Evolutionary conservation across 768 basidiomycete genomes (phyloP).

Genomic region (Phlegmacium glaucopus): DNA sequence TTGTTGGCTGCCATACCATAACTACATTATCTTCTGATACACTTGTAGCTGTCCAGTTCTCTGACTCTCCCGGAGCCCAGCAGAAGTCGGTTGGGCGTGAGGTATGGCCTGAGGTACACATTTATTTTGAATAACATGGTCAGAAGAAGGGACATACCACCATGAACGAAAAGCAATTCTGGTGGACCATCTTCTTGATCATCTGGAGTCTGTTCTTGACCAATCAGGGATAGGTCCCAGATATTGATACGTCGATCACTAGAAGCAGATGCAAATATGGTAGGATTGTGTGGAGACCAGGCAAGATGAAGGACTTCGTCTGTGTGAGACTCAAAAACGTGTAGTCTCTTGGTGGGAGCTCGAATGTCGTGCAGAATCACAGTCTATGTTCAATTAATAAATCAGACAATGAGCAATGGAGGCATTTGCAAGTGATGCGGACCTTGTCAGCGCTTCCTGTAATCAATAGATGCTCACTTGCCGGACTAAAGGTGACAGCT

Average conservation of each 20-base stretch:
- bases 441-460: constrained; percentile 97
- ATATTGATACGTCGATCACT: constrained; percentile 91
- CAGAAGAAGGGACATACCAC: constrained; percentile 50
- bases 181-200: constrained; percentile 99
- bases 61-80: constrained; percentile 84
- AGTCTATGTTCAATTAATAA: constrained; percentile 50
- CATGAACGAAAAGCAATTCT: constrained; percentile 93
- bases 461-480: constrained; percentile 70
- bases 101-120: constrained; percentile 62
- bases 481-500: constrained; percentile 86
- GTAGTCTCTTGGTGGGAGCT: constrained; percentile 67
- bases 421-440: constrained; percentile 2
- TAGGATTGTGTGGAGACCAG: constrained; percentile 93
- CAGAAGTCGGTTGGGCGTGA: constrained; percentile 90
- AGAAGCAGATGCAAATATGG: constrained; percentile 92
- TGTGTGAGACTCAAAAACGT: constrained; percentile 89
- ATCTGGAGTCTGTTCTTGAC: constrained; percentile 94
- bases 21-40: constrained; percentile 97
- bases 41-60: constrained; percentile 83
- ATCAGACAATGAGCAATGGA: not conserved
- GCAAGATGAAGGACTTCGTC: constrained; percentile 93
- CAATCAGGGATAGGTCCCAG: constrained; percentile 92
- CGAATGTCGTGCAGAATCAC: constrained; percentile 87
- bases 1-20: constrained; percentile 97
- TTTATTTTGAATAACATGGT: constrained; percentile 3